Base-by-base conservation (phyloP, 2,329 filamentous ascomycete genomes). In the Ophiosphaerella herpotricha region DNA sequence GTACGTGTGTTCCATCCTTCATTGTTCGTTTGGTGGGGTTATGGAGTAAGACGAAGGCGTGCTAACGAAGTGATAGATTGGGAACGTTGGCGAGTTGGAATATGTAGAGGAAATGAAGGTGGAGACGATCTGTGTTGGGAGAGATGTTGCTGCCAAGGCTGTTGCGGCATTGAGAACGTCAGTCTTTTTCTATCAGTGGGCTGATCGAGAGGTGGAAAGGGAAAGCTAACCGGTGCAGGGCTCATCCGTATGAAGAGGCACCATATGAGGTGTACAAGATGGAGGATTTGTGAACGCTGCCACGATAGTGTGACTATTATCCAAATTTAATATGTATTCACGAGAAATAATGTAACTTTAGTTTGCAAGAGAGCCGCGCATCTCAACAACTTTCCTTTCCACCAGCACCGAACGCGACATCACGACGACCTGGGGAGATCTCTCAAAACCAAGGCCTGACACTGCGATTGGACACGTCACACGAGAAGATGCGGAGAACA, bases 111-210 rank as follows among this genome's bases (percentile, higher is more conserved):
- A 90, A 68, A 76, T 81, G 1, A 78, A 54, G 91, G 91, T 35
- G 91, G 91, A 9, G 92, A 96, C n/a, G 90, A 91, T 39, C 80
- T 83, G 45, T 86, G 76, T 63, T 84, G 80, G 52, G 81, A 82
- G 40, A 79, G 68, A 62, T 73, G 76, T 82, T 16, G 77, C 78
- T 0, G 77, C 74, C 54, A 77, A 77, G 34, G 86, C 81, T 1
- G 85, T 89, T 0, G 79, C 77, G 29, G 87, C 85, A 4, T 66
- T 90, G 70, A 89, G 87, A 70, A 77, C 74, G 87, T 88, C 3
- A 29, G 26, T n/a, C n/a, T n/a, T n/a, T n/a, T n/a, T 29, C 26
- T 29, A 58, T 64, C 81, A 18, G 4, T 18, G 18, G 18, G 18
- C 77, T 9, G n/a, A 36, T 24, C 21, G 11, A n/a, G 7, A 31